These are phyloP conservation scores for Eugenia klotzschiana DNA, from an alignment of 441 rosid species.

Conservation along the genomic window DNA sequence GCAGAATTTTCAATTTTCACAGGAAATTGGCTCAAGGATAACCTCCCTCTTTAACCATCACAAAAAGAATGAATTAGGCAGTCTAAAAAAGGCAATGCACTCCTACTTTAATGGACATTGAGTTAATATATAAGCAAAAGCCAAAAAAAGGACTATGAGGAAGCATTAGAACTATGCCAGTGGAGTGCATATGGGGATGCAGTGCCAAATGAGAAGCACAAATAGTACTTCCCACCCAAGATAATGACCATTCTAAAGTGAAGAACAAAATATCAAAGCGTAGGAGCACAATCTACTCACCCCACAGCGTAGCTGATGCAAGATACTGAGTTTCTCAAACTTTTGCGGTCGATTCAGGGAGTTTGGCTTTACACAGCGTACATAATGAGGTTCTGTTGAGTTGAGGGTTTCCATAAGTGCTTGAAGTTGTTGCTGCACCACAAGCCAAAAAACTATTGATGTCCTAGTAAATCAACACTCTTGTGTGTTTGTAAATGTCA, in stretches of 20 bases:
- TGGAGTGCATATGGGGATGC: neutral
- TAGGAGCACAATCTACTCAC: conserved; percentile 29
- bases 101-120: neutral
- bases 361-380: conserved; percentile 98
- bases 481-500: neutral
- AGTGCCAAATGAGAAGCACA: neutral
- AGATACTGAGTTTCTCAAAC: conserved; percentile 70
- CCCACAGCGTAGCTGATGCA: conserved; percentile 97
- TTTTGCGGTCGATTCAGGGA: conserved; percentile 77
- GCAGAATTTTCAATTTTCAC: neutral
- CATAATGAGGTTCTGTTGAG: conserved; percentile 87
- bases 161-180: neutral
- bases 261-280: neutral
- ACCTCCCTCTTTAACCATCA: neutral
- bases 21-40: neutral
- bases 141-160: neutral
- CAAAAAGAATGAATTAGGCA: neutral
- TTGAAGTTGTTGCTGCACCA: conserved; percentile 92
- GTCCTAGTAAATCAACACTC: neutral
- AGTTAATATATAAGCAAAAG: neutral
- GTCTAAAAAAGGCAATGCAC: neutral
- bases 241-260: neutral
- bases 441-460: neutral
- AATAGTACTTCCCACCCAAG: neutral
- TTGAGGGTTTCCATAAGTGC: conserved; percentile 93